These are phyloP conservation scores for Thuja plicata DNA, from an alignment of 83 land plant species.

Conservation along the genomic window DNA sequence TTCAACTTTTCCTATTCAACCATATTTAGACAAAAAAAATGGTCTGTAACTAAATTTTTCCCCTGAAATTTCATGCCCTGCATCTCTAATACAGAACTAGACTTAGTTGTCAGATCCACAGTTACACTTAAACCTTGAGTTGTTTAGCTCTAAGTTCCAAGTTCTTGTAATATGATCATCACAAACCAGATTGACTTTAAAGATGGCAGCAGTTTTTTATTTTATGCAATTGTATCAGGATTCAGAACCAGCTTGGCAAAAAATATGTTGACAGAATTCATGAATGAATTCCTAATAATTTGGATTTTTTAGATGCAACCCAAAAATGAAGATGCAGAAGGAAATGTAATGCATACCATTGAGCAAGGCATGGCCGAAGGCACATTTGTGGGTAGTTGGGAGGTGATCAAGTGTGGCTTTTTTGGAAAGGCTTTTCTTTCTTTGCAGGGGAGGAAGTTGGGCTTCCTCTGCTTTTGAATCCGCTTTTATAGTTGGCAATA, in stretches of 20 bases:
- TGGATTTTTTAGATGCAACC: neutral
- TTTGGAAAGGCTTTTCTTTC: neutral
- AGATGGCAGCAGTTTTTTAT: no score
- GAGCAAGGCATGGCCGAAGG: constrained; percentile 10
- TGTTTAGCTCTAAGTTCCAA: neutral
- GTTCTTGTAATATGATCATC: neutral
- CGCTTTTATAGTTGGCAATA: constrained; percentile 7
- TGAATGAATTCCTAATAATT: neutral
- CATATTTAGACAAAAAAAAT: neutral
- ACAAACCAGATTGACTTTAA: neutral
- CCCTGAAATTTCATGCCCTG: neutral
- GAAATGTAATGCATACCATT: neutral
- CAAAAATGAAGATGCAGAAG: neutral
- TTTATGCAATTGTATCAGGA: no score
- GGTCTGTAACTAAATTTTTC: neutral
- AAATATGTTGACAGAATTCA: neutral
- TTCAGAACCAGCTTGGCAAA: neutral
- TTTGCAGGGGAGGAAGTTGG: neutral
- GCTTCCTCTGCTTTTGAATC: neutral
- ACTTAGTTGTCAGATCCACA: neutral
- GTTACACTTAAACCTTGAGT: no score
- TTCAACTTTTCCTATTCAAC: neutral
- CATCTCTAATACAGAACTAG: neutral
- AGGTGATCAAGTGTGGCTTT: constrained; percentile 2
- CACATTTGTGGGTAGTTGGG: neutral